Evolutionary conservation across 495 filamentous ascomycete genomes (phyloP).

Genomic region (Hyaloscypha bicolor): DNA sequence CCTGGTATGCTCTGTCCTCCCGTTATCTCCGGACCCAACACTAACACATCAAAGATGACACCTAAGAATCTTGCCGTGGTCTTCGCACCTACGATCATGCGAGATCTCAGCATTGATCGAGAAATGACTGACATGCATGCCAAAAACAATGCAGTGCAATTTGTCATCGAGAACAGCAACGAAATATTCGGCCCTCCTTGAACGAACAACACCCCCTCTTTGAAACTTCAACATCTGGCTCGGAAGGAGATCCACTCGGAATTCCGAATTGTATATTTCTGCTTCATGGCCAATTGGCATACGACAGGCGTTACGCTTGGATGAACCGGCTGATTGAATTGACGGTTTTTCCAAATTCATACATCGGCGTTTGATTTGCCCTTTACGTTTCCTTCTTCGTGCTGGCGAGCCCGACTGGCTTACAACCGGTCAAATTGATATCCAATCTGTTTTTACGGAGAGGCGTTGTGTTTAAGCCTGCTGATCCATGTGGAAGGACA

Average conservation of each 20-base stretch:
- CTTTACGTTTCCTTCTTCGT: conserved; percentile 14
- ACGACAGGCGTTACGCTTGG: conserved; percentile 6
- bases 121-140: conserved; percentile 96
- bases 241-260: not conserved
- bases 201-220: not conserved
- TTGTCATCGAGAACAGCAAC: conserved; percentile 83
- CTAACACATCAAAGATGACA: conserved; percentile 64
- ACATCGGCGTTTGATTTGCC: conserved; percentile 19
- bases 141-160: conserved; percentile 89
- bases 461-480: not conserved
- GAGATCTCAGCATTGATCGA: conserved; percentile 80
- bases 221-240: not conserved
- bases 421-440: conserved; percentile 28
- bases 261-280: conserved; percentile 27
- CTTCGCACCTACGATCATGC: conserved; percentile 97
- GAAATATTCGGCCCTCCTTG: conserved; percentile 60
- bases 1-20: conserved; percentile 38
- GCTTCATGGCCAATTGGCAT: conserved; percentile 1
- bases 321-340: conserved; percentile 2
- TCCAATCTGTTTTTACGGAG: conserved; percentile 22
- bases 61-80: conserved; percentile 95
- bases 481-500: not conserved
- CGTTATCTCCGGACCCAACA: not conserved
- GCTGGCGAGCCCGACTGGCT: conserved; percentile 1
- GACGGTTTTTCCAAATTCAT: conserved; percentile 12